Evolutionary conservation across 345 rosid species (phyloP), one percentile per base, ranked within the genome.

Genomic region (Stellera chamaejasme): DNA sequence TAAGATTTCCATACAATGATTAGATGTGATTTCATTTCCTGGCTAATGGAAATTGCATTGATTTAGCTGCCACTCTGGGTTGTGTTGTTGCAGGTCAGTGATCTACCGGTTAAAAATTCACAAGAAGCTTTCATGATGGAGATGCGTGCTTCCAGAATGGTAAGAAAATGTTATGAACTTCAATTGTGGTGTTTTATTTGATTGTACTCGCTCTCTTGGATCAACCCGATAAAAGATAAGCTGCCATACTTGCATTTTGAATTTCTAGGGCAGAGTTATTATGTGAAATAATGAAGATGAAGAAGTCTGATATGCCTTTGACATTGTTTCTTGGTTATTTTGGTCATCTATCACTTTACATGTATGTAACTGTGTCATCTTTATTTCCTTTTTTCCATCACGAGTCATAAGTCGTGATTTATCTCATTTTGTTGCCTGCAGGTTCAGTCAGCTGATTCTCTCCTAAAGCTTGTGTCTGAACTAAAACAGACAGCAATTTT

Each of bases 51-150:
- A 45, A 16, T 55, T 25, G 58, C 52, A 11, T 27, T 44, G 32
- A 52, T 14, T 11, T 52, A 14, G 13, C 54, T 44, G 46, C 56
- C 48, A 53, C 16, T 15, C 56, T 11, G 60, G 46, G 11, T 47
- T 13, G 28, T 44, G 25, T 46, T 70, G 42, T 61, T 69, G 54
- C 62, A 92, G 96, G 88, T 92, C 55, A 80, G 68, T 71, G 93
- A 88, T 60, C 81, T 73, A 1, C 87, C 80, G 0, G 93, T 91
- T 50, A 77, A 90, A 70, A 91, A 88, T 67, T 75, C 90, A 2
- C 98, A 91, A 59, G 92, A 91, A 74, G 79, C 92, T 36, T 79
- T 79, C 74, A 85, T 82, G 96, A 88, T 88, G 98, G 96, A 92
- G 72, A 82, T 79, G 93, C 95, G 93, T 13, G 95, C 98, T n/a